These are phyloP conservation scores for Ambrosiella xylebori DNA, from an alignment of 2,329 filamentous ascomycete genomes.

Conservation along the genomic window DNA sequence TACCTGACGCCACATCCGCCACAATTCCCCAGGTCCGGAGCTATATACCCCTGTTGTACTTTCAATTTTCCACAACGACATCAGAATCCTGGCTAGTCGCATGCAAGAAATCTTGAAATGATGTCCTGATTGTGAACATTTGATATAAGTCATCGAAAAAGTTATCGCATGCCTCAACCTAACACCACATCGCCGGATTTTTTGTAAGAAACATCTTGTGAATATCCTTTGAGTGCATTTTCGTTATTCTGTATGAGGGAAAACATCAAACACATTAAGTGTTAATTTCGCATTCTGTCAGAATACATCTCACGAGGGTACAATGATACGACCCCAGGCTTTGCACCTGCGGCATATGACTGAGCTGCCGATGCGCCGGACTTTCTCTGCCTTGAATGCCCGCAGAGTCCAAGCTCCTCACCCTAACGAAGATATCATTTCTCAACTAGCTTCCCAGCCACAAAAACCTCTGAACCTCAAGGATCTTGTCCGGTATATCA, in stretches of 20 bases:
- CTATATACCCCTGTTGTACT: neutral
- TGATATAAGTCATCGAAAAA: no score
- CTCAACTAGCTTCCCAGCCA: conserved; percentile 56
- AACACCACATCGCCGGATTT: no score
- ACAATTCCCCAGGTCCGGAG: neutral
- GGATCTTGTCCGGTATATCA: conserved; percentile 65
- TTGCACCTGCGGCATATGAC: neutral
- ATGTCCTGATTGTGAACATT: no score
- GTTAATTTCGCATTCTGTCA: no score
- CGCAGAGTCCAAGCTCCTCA: conserved; percentile 4
- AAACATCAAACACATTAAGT: neutral
- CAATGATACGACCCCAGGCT: neutral
- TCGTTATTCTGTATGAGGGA: neutral
- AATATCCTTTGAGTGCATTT: no score
- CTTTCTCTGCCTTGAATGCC: neutral
- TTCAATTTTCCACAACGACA: neutral
- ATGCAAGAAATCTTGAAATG: neutral
- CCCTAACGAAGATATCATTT: conserved; percentile 58
- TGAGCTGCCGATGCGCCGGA: neutral
- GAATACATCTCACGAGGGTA: no score
- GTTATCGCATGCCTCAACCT: no score
- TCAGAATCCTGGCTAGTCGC: neutral
- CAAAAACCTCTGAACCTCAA: conserved; percentile 70
- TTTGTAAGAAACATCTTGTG: no score
- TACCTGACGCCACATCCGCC: neutral